Percentiles rank a stretch among this genome's conserved stretches.
These are phyloP conservation scores for Nemania serpens DNA, from an alignment of 2,329 filamentous ascomycete genomes.

Conservation along the genomic window DNA sequence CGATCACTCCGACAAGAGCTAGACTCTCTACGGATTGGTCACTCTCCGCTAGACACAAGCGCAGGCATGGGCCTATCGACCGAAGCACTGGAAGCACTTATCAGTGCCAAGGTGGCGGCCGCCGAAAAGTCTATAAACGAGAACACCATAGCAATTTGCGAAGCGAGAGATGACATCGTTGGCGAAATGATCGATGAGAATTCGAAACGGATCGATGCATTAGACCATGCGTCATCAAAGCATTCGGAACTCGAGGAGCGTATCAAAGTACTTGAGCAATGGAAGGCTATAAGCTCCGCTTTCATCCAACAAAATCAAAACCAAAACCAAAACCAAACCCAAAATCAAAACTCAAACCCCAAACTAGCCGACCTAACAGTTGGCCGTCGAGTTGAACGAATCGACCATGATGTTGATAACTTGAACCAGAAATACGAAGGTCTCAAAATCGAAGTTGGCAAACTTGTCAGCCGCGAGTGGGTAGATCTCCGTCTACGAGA, in stretches of 20 bases:
- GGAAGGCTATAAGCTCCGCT: conserved; percentile 5
- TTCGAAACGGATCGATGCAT: not conserved
- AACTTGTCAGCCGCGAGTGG: conserved; percentile 15
- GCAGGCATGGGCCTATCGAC: not conserved
- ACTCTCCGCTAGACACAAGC: not conserved
- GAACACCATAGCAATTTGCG: not conserved
- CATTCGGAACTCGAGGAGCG: not conserved
- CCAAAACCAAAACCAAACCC: conserved; percentile 15
- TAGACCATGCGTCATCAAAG: not conserved
- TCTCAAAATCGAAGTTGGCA: conserved; percentile 3
- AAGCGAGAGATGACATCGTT: conserved; percentile 21
- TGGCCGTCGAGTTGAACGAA: conserved; percentile 18
- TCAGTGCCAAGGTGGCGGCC: conserved; percentile 7
- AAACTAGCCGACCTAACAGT: conserved; percentile 12
- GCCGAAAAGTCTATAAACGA: conserved; percentile 7
- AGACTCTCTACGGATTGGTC: not conserved
- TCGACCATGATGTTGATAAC: conserved; percentile 2
- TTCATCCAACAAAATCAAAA: conserved; percentile 16
- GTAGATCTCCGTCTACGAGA: conserved; percentile 27
- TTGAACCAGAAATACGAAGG: conserved; percentile 7
- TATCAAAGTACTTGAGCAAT: conserved; percentile 21
- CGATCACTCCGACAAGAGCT: conserved; percentile 3
- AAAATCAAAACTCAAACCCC: conserved; percentile 10
- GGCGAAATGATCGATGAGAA: conserved; percentile 29
- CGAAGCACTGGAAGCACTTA: conserved; percentile 3